phyloP scores from a whole-genome alignment of 2,329 filamentous ascomycete species.

The Hypoxylon sp. region DNA sequence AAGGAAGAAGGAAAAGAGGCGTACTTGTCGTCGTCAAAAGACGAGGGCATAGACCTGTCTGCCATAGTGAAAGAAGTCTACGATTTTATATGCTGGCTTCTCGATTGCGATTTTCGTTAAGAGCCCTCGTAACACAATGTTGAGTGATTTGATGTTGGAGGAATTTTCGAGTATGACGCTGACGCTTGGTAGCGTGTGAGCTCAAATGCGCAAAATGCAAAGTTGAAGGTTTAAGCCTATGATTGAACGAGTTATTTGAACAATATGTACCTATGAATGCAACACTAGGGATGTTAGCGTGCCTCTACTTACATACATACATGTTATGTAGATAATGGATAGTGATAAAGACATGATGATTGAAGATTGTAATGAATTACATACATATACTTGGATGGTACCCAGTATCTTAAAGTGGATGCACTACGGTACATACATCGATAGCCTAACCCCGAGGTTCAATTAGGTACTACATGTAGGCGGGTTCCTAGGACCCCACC shows the following conservation, averaged over 20 bases:
- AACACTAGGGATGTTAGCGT: neutral
- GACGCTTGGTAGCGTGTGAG: constrained; percentile 15
- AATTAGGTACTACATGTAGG: no score
- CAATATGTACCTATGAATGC: neutral
- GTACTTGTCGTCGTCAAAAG: constrained; percentile 84
- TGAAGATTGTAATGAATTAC: no score
- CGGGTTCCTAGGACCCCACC: no score
- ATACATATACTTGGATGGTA: no score
- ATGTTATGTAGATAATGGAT: neutral
- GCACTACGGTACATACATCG: no score
- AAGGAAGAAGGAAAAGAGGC: constrained; percentile 55
- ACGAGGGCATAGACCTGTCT: constrained; percentile 74
- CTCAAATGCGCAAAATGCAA: constrained; percentile 34
- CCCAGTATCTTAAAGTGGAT: no score
- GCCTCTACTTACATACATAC: constrained; percentile 3
- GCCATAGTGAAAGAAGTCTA: constrained; percentile 46
- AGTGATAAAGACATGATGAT: neutral
- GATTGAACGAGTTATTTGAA: constrained; percentile 27
- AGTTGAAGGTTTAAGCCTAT: constrained; percentile 45
- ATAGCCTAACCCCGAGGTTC: no score
- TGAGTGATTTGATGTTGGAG: neutral
- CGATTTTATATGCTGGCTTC: neutral
- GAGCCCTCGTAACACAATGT: neutral
- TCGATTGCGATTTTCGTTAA: neutral
- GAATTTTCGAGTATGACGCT: constrained; percentile 1